A percentile compares a stretch with the other conserved stretches of the same genome.
These are phyloP conservation scores for Malassezia equina DNA, from an alignment of 1,284 basidiomycete genomes.

Conservation along the genomic window DNA sequence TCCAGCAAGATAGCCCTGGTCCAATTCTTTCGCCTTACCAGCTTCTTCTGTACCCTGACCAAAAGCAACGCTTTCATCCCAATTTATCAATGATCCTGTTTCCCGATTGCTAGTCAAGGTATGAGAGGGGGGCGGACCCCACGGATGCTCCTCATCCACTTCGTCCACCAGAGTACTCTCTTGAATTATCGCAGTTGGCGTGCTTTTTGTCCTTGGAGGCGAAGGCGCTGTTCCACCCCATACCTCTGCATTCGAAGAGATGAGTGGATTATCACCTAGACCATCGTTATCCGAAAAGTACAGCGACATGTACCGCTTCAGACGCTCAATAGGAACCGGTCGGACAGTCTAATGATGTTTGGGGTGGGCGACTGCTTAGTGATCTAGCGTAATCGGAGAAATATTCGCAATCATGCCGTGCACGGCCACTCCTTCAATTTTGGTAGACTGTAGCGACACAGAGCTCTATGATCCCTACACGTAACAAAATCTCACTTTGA, in stretches of 20 bases:
- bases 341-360: not conserved
- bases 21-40: not conserved
- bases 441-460: too few species aligned
- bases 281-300: constrained; percentile 4
- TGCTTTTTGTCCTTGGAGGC: not conserved
- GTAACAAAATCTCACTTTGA: too few species aligned
- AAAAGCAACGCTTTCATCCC: not conserved
- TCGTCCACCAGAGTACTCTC: not conserved
- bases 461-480: too few species aligned
- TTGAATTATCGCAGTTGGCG: not conserved
- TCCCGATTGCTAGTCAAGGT: not conserved
- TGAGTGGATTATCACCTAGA: constrained; percentile 10
- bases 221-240: constrained; percentile 14
- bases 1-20: not conserved
- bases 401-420: not conserved
- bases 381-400: not conserved
- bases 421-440: not conserved
- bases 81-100: not conserved
- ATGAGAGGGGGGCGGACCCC: constrained; percentile 4
- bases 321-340: not conserved
- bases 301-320: constrained; percentile 3
- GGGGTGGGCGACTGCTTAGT: not conserved
- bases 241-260: constrained; percentile 12
- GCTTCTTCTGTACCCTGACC: not conserved
- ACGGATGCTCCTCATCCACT: constrained; percentile 16